Percentiles rank a stretch among this genome's conserved stretches.
phyloP scores from a whole-genome alignment of 176 grass and related monocot genomes.

The Oryza glaberrima region DNA sequence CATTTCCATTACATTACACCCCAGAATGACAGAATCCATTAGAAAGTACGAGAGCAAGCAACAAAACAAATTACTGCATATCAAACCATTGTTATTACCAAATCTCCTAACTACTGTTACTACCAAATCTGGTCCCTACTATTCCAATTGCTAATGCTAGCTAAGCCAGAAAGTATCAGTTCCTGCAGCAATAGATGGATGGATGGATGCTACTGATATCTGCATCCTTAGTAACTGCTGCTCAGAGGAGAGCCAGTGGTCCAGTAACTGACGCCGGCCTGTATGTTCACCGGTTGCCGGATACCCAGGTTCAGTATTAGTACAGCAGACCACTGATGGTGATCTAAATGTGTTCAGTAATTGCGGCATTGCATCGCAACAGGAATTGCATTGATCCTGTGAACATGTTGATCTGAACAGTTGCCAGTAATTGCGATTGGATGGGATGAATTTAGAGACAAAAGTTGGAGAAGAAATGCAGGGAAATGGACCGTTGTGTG shows the following conservation, averaged over 20 bases:
- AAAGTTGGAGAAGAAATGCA: background rate
- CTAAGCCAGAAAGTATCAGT: conserved; percentile 5
- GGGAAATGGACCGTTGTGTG: background rate
- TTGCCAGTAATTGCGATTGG: background rate
- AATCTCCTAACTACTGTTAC: background rate
- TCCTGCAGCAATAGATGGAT: conserved; percentile 6
- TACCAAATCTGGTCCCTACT: background rate
- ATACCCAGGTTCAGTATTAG: background rate
- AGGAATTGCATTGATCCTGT: conserved; percentile 25
- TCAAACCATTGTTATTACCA: background rate
- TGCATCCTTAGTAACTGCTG: conserved; percentile 29
- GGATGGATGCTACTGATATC: background rate
- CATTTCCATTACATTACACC: background rate
- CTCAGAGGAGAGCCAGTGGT: conserved; percentile 19
- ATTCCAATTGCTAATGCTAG: background rate
- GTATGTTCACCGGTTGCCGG: conserved; percentile 40
- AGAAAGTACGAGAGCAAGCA: background rate
- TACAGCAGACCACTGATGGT: background rate
- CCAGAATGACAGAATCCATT: background rate
- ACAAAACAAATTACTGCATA: background rate
- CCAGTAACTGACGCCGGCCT: conserved; percentile 31
- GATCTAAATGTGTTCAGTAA: conserved; percentile 36
- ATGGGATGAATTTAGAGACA: background rate
- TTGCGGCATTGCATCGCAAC: conserved; percentile 1
- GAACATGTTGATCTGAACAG: background rate